A percentile compares a stretch with the other conserved stretches of the same genome.
Conservation (phyloP, 2,329 filamentous ascomycete species). For the Cercospora citrullina region DNA sequence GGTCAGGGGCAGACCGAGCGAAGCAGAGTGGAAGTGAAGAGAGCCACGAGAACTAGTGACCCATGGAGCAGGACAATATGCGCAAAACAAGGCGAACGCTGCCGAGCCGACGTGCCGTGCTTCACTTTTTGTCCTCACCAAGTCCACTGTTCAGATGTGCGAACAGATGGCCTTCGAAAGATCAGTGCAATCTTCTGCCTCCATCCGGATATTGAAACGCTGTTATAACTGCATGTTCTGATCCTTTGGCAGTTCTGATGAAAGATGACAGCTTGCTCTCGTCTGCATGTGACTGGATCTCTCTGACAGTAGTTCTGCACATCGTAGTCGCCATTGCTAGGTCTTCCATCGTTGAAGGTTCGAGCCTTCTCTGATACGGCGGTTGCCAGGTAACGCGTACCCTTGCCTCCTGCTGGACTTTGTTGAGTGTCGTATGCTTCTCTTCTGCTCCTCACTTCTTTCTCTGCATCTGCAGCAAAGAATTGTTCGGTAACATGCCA, state of each 20-base stretch:
- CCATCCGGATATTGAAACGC: not conserved
- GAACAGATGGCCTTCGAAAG: not conserved
- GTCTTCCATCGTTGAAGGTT: not conserved
- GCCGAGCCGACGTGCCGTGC: not conserved
- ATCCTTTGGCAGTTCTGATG: not conserved
- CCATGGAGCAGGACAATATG: too few species aligned
- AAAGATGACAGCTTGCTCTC: not conserved
- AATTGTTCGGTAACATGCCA: not conserved
- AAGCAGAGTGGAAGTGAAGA: not conserved
- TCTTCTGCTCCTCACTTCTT: not conserved
- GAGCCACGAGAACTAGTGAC: not conserved
- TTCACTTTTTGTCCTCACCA: not conserved
- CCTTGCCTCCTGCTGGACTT: not conserved
- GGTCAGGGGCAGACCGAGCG: not conserved
- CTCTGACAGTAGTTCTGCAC: not conserved
- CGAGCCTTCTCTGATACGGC: not conserved
- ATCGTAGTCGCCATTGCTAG: not conserved
- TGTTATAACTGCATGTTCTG: not conserved
- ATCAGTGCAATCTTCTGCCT: not conserved
- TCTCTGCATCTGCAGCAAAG: not conserved
- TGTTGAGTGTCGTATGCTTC: not conserved
- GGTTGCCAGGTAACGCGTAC: not conserved
- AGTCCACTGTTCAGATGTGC: not conserved
- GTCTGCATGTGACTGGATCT: not conserved
- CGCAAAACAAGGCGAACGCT: too few species aligned